These are phyloP conservation scores for Biscutella laevigata DNA, from an alignment of 441 rosid genomes.

Conservation along the genomic window DNA sequence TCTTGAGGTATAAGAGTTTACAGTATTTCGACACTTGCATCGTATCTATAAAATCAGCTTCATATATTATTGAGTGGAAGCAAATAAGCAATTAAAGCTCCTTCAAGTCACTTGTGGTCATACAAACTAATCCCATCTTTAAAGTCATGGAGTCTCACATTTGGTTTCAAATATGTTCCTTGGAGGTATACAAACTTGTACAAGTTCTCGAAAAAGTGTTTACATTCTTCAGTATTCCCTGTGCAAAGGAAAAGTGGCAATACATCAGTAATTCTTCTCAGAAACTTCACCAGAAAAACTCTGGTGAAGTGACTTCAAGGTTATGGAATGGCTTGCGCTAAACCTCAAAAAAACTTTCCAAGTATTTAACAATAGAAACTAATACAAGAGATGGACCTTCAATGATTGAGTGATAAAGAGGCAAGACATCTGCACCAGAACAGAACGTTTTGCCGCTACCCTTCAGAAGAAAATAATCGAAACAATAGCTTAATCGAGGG, in stretches of 20 bases:
- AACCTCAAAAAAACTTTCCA: background rate
- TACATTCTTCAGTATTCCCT: constrained; percentile 73
- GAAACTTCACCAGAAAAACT: background rate
- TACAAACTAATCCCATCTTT: background rate
- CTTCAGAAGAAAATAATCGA: constrained; percentile 42
- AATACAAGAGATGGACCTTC: constrained; percentile 40
- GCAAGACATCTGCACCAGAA: constrained; percentile 69
- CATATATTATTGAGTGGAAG: background rate
- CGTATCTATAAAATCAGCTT: background rate
- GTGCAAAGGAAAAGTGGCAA: constrained; percentile 24
- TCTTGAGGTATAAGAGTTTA: background rate
- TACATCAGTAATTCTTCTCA: constrained; percentile 14
- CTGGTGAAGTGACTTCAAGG: background rate
- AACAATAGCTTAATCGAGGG: constrained; percentile 25
- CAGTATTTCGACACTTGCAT: background rate
- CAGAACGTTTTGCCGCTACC: constrained; percentile 82
- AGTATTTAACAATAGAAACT: background rate
- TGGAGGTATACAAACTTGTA: constrained; percentile 77
- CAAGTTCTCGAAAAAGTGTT: constrained; percentile 45
- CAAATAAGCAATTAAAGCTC: background rate
- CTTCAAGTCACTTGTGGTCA: background rate
- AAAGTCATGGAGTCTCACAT: constrained; percentile 45
- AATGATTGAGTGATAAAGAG: constrained; percentile 44
- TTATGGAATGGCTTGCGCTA: background rate
- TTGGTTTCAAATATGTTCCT: constrained; percentile 89